phyloP scores from a whole-genome alignment of 2,329 filamentous ascomycete genomes.

The Pseudophaeomoniella oleicola region DNA sequence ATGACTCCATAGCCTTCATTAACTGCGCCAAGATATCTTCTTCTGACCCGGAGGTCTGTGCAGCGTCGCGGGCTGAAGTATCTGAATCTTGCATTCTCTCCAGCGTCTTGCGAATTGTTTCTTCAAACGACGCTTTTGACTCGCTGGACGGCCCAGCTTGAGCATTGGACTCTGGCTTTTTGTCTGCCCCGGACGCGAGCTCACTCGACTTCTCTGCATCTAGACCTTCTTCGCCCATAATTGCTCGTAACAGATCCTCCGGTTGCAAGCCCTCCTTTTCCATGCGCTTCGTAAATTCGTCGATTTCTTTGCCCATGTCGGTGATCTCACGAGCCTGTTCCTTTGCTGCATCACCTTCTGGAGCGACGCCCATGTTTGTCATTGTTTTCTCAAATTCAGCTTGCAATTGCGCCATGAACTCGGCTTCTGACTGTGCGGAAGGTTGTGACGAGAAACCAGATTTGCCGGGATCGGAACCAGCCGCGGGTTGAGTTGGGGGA shows the following conservation, averaged over 20 bases:
- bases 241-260: constrained; percentile 16
- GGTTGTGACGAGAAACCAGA: constrained; percentile 19
- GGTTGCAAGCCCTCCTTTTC: constrained; percentile 15
- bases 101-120: constrained; percentile 88
- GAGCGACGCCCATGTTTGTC: constrained; percentile 8
- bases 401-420: constrained; percentile 11
- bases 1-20: constrained; percentile 70
- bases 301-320: constrained; percentile 12
- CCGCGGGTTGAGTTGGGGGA: constrained; percentile 11
- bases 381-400: constrained; percentile 9
- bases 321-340: constrained; percentile 9
- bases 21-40: constrained; percentile 86
- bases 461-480: constrained; percentile 21
- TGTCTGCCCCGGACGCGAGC: constrained; percentile 7
- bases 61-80: constrained; percentile 65
- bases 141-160: constrained; percentile 11
- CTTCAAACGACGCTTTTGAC: constrained; percentile 62
- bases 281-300: constrained; percentile 17
- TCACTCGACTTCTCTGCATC: constrained; percentile 8
- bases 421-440: constrained; percentile 12
- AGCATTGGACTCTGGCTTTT: constrained; percentile 10
- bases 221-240: constrained; percentile 13
- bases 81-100: constrained; percentile 87
- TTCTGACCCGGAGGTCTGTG: constrained; percentile 35
- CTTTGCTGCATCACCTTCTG: constrained; percentile 3